A percentile compares a stretch with the other conserved stretches of the same genome.
Conservation (phyloP, 257 asterid genomes). For the Ehretia macrophylla region DNA sequence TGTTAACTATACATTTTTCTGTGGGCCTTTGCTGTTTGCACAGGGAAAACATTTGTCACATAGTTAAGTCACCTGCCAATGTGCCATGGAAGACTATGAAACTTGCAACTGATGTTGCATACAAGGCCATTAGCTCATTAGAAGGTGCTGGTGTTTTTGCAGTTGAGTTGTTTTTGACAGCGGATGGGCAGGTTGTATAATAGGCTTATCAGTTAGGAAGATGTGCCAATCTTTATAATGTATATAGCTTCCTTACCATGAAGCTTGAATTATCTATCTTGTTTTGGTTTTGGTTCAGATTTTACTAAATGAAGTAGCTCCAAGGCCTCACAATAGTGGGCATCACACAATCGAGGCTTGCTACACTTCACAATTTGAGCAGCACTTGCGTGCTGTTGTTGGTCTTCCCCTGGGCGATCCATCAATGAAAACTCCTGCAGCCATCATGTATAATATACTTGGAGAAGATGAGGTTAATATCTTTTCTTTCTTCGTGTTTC, state of each 20-base stretch:
- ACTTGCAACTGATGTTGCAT: constrained; percentile 85
- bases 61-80: constrained; percentile 89
- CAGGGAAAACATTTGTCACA: constrained; percentile 93
- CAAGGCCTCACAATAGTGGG: constrained; percentile 98
- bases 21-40: neutral
- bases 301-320: constrained; percentile 93
- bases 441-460: constrained; percentile 88
- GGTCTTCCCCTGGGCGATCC: constrained; percentile 98
- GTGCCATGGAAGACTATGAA: constrained; percentile 70
- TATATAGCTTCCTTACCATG: too few relatives aligned
- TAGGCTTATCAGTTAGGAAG: neutral
- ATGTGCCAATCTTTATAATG: neutral
- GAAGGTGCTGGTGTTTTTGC: constrained; percentile 98
- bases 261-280: constrained; percentile 6
- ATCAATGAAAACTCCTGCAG: constrained; percentile 78
- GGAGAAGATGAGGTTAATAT: constrained; percentile 85
- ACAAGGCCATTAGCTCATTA: constrained; percentile 73
- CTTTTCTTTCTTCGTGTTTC: constrained; percentile 1
- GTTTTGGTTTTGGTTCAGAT: constrained; percentile 40
- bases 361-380: constrained; percentile 92
- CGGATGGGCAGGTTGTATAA: constrained; percentile 73
- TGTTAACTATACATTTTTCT: constrained; percentile 5
- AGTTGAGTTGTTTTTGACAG: constrained; percentile 87
- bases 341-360: constrained; percentile 92
- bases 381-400: constrained; percentile 86